A percentile compares a stretch with the other conserved stretches of the same genome.
Conservation (phyloP, 2,329 filamentous ascomycete species). For the Colletotrichum acutatum region DNA sequence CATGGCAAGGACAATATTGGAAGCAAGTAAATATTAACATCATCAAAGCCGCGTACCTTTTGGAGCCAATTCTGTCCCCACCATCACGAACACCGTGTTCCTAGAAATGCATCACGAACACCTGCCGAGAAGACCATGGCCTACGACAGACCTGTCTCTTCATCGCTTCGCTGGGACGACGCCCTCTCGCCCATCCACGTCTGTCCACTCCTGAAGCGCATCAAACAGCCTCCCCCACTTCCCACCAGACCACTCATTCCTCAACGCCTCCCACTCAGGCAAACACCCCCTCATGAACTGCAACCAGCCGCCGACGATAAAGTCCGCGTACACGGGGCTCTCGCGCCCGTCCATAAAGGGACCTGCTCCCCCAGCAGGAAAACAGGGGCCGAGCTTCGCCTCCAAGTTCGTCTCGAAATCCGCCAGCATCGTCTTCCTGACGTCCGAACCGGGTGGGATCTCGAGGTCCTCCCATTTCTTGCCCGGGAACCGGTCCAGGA, state of each 20-base stretch:
- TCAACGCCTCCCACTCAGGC: slow-evolving; percentile 56
- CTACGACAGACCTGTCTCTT: not conserved
- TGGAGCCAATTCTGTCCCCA: not conserved
- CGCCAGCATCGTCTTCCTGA: not conserved
- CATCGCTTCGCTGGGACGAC: not conserved
- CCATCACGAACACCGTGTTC: not conserved
- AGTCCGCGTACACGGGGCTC: slow-evolving; percentile 66
- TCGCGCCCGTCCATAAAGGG: slow-evolving; percentile 49
- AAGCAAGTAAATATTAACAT: not conserved
- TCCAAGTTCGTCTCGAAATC: not conserved
- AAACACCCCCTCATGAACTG: slow-evolving; percentile 55
- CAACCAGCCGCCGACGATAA: slow-evolving; percentile 68
- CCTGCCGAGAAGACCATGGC: not conserved
- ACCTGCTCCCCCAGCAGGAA: slow-evolving; percentile 52
- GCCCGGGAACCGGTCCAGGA: not conserved
- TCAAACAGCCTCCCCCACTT: slow-evolving; percentile 62
- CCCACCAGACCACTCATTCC: slow-evolving; percentile 58
- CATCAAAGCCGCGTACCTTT: not conserved
- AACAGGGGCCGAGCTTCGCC: not conserved
- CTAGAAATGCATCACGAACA: not conserved
- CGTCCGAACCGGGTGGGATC: not conserved
- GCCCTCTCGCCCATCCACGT: slow-evolving; percentile 38
- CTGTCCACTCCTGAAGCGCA: slow-evolving; percentile 52
- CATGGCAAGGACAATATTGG: not conserved
- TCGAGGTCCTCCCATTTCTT: not conserved